Evolutionary conservation across 768 basidiomycete genomes (phyloP).

Genomic region (Coprinellus micaceus): DNA sequence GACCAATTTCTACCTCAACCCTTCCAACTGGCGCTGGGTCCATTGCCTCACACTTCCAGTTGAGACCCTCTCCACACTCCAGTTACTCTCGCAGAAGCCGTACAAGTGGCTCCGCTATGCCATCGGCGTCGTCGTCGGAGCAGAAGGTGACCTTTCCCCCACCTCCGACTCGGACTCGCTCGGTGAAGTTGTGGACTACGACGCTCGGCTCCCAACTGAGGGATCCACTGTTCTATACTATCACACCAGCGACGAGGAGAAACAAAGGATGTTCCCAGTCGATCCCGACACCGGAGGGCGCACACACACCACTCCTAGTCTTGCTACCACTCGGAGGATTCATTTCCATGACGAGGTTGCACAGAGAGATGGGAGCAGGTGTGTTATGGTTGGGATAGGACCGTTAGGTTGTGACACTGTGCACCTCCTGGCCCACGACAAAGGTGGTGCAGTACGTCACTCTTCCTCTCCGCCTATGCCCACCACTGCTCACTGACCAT

Average conservation of each 20-base stretch:
- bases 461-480: constrained; percentile 5
- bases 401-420: constrained; percentile 12
- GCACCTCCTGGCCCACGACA: constrained; percentile 18
- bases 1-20: background rate
- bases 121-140: constrained; percentile 18
- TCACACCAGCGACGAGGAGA: constrained; percentile 16
- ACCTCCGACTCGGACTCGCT: constrained; percentile 6
- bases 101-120: constrained; percentile 22
- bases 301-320: constrained; percentile 15
- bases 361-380: constrained; percentile 14
- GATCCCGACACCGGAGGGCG: constrained; percentile 14
- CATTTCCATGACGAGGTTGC: constrained; percentile 11
- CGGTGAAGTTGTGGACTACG: constrained; percentile 14
- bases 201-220: constrained; percentile 6
- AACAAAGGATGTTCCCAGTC: constrained; percentile 17
- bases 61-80: constrained; percentile 6
- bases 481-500: constrained; percentile 9
- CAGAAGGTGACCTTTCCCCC: constrained; percentile 18
- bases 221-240: constrained; percentile 16
- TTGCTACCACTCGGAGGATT: constrained; percentile 10
- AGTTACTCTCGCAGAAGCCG: constrained; percentile 14
- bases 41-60: constrained; percentile 2
- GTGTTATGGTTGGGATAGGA: constrained; percentile 11
- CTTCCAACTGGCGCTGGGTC: constrained; percentile 9
- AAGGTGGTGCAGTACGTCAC: constrained; percentile 16